phyloP scores from a whole-genome alignment of 1,139 yeast genomes.

The Petasospora fabianii region DNA sequence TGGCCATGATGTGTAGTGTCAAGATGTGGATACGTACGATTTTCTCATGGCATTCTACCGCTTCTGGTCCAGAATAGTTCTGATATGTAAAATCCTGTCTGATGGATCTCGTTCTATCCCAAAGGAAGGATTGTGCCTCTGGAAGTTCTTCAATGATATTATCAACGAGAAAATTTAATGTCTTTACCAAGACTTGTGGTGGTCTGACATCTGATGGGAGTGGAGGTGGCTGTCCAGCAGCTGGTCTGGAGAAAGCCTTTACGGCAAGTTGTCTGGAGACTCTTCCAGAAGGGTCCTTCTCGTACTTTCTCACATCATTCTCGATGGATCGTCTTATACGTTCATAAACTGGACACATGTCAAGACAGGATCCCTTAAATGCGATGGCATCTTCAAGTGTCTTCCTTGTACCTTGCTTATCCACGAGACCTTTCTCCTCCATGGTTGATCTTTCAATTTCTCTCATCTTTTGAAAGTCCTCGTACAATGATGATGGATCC shows the following conservation, averaged over 20 bases:
- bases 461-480: constrained; percentile 66
- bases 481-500: constrained; percentile 51
- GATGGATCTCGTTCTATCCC: constrained; percentile 98
- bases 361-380: constrained; percentile 84
- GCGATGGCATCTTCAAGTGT: constrained; percentile 80
- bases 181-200: constrained; percentile 63
- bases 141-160: constrained; percentile 66
- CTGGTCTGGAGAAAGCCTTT: constrained; percentile 94
- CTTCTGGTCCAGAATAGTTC: constrained; percentile 90
- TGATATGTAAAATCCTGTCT: constrained; percentile 97
- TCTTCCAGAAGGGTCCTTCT: constrained; percentile 66
- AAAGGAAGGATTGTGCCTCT: constrained; percentile 83
- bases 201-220: constrained; percentile 97
- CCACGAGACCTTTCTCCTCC: constrained; percentile 83
- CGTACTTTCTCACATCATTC: constrained; percentile 79
- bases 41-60: constrained; percentile 86
- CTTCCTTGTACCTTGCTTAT: constrained; percentile 80
- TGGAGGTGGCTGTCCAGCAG: constrained; percentile 98
- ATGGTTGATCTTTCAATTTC: constrained; percentile 73
- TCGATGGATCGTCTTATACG: constrained; percentile 85
- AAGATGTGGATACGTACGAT: constrained; percentile 87
- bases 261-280: constrained; percentile 67
- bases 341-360: constrained; percentile 95
- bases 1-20: constrained; percentile 84
- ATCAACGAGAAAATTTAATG: constrained; percentile 68